These are phyloP conservation scores for Monosporozyma aerobia DNA, from an alignment of 805 yeast species.

Conservation along the genomic window DNA sequence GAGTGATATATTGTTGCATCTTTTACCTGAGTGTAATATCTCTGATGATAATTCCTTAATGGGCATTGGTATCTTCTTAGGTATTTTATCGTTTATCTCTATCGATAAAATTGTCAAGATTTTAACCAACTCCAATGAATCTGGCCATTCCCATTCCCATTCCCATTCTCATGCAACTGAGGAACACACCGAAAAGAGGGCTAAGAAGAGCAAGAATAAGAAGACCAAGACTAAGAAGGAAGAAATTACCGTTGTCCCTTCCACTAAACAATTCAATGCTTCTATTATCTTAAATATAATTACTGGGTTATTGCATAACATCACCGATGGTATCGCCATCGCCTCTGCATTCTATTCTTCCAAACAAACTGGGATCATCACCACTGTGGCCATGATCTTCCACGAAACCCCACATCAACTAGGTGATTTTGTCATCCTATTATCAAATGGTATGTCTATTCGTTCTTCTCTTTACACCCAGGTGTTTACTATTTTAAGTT, in stretches of 20 bases:
- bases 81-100: constrained; percentile 51
- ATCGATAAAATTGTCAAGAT: constrained; percentile 55
- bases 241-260: constrained; percentile 9
- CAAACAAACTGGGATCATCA: constrained; percentile 52
- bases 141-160: constrained; percentile 36
- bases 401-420: constrained; percentile 79
- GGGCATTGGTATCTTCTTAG: constrained; percentile 50
- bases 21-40: constrained; percentile 49
- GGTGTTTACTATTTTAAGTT: constrained; percentile 55
- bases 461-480: constrained; percentile 60
- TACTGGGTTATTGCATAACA: constrained; percentile 65
- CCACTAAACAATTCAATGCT: constrained; percentile 22
- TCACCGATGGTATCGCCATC: constrained; percentile 70
- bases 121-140: constrained; percentile 19
- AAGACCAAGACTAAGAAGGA: constrained; percentile 10
- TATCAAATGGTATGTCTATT: constrained; percentile 55
- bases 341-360: constrained; percentile 60
- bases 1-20: constrained; percentile 66
- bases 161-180: constrained; percentile 25
- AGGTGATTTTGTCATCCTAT: constrained; percentile 68
- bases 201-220: not conserved
- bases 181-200: not conserved
- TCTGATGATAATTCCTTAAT: constrained; percentile 23
- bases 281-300: constrained; percentile 59
- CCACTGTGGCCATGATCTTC: constrained; percentile 60